phyloP scores from a whole-genome alignment of 75 land plant species.

The Cunninghamia lanceolata region DNA sequence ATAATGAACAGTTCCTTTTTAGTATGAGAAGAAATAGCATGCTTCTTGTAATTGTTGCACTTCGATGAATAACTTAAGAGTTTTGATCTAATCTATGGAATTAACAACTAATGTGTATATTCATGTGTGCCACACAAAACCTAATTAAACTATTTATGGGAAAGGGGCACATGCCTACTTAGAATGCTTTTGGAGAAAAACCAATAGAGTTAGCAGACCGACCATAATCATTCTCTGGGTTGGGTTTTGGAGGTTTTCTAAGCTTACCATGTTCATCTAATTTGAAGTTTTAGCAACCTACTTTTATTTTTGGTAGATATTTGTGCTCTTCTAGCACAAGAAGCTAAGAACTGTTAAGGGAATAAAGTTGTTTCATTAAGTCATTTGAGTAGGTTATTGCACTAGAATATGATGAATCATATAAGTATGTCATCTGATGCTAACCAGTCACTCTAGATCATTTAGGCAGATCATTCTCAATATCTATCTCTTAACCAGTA shows the following conservation, averaged over 20 bases:
- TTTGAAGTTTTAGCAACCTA: neutral
- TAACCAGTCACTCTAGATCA: too few relatives aligned
- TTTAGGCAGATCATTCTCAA: too few relatives aligned
- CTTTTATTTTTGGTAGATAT: neutral
- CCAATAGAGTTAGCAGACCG: neutral
- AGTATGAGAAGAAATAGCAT: neutral
- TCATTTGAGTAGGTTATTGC: neutral
- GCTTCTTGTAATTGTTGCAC: neutral
- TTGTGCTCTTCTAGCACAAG: neutral
- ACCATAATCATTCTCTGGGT: conserved; percentile 15
- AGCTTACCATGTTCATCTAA: conserved; percentile 22
- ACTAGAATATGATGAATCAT: too few relatives aligned
- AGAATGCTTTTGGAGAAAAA: neutral
- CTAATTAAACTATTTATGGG: neutral
- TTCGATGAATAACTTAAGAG: too few relatives aligned
- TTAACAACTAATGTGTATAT: neutral
- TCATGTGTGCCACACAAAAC: neutral
- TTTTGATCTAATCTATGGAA: neutral
- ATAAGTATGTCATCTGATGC: too few relatives aligned
- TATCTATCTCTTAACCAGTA: too few relatives aligned
- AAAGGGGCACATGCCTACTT: neutral
- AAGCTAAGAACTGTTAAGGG: neutral
- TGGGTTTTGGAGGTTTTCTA: conserved; percentile 55
- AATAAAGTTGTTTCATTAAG: neutral
- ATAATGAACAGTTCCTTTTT: neutral